phyloP scores from a whole-genome alignment of 495 filamentous ascomycete species.

The Parathielavia hyrcaniae region DNA sequence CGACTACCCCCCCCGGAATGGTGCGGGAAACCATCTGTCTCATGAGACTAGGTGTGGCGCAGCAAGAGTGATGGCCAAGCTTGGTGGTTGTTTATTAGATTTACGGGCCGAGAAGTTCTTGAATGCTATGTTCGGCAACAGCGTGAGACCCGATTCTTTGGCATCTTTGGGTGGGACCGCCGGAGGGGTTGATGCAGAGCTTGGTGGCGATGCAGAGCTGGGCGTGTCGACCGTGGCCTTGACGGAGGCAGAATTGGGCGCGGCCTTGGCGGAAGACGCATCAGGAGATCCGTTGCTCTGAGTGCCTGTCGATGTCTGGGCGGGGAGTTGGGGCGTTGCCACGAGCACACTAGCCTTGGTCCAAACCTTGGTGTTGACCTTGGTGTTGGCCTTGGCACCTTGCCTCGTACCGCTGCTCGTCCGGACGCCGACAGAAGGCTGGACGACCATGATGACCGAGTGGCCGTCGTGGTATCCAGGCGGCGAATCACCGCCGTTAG shows the following conservation, averaged over 20 bases:
- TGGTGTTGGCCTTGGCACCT: not conserved
- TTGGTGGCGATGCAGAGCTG: not conserved
- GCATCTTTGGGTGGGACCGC: not conserved
- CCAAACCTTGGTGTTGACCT: conserved; percentile 2
- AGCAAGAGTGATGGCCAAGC: too few relatives aligned
- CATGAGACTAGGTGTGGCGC: too few relatives aligned
- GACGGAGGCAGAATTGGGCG: not conserved
- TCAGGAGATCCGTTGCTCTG: not conserved
- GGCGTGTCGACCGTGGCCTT: not conserved
- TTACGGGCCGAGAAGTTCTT: not conserved
- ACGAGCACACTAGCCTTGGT: conserved; percentile 11
- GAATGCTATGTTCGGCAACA: not conserved
- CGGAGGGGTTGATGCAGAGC: not conserved
- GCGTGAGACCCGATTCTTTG: not conserved
- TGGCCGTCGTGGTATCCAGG: conserved; percentile 8
- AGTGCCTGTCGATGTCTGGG: not conserved
- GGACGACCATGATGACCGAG: conserved; percentile 16
- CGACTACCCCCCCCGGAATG: too few relatives aligned
- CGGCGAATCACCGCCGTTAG: not conserved
- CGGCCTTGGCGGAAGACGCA: not conserved
- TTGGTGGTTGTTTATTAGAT: not conserved
- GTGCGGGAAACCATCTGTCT: too few relatives aligned
- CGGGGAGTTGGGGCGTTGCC: not conserved
- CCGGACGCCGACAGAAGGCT: conserved; percentile 6
- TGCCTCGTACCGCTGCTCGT: not conserved